Evolutionary conservation across 1,139 yeast genomes (phyloP).

Genomic region (Kodamaea arcana): DNA sequence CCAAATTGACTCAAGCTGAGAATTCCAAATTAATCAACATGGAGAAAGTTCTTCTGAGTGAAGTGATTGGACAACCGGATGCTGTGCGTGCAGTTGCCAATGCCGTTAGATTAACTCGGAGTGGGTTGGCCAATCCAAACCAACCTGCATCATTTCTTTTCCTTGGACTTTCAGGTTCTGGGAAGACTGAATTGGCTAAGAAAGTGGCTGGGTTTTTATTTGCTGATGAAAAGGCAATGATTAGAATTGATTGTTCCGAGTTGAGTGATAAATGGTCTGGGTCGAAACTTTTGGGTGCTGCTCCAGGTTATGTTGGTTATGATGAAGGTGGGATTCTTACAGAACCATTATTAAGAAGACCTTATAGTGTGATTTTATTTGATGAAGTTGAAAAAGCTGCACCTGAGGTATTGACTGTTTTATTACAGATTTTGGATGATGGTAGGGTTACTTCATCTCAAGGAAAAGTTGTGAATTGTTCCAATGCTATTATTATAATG

Average conservation of each 20-base stretch:
- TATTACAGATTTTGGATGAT: conserved; percentile 90
- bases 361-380: conserved; percentile 89
- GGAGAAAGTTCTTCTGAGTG: conserved; percentile 80
- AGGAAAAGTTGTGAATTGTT: conserved; percentile 89
- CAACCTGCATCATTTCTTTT: conserved; percentile 95
- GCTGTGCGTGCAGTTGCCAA: conserved; percentile 96
- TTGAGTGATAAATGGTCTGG: conserved; percentile 93
- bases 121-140: conserved; percentile 94
- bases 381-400: conserved; percentile 99
- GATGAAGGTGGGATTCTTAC: conserved; percentile 97
- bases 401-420: conserved; percentile 90
- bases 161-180: conserved; percentile 95
- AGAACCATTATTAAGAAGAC: conserved; percentile 84
- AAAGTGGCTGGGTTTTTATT: conserved; percentile 92
- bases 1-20: conserved; percentile 91
- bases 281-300: conserved; percentile 91
- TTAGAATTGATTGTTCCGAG: conserved; percentile 96
- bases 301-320: conserved; percentile 97
- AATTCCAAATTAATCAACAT: conserved; percentile 87
- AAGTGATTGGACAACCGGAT: conserved; percentile 93
- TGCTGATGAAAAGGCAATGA: conserved; percentile 94
- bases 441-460: conserved; percentile 94
- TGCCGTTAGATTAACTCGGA: conserved; percentile 86
- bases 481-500: conserved; percentile 91
- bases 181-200: conserved; percentile 97